These are phyloP conservation scores for Coemansia sp. DNA, from an alignment of 192 early-diverging fungal species.

Conservation along the genomic window DNA sequence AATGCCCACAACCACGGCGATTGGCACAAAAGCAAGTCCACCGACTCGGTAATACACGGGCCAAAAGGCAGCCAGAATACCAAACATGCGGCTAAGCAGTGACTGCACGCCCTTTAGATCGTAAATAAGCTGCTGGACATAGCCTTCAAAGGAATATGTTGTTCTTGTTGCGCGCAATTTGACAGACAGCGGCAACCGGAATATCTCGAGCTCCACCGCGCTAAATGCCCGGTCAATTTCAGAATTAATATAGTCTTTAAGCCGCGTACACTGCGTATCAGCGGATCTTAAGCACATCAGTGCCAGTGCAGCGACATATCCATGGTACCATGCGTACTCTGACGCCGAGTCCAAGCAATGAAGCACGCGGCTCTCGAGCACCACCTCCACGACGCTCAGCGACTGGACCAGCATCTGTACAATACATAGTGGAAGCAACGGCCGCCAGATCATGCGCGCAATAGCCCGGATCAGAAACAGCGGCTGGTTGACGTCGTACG, in stretches of 20 bases:
- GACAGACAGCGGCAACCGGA: slow-evolving; percentile 22
- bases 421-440: slow-evolving; percentile 34
- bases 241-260: neutral
- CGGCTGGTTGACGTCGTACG: slow-evolving; percentile 30
- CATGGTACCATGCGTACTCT: slow-evolving; percentile 25
- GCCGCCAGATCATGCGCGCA: slow-evolving; percentile 40
- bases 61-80: slow-evolving; percentile 4
- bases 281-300: neutral
- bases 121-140: neutral
- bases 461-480: slow-evolving; percentile 43
- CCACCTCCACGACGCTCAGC: neutral
- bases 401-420: slow-evolving; percentile 10
- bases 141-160: neutral
- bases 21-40: slow-evolving; percentile 22
- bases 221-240: slow-evolving; percentile 15
- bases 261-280: neutral
- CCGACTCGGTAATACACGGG: slow-evolving; percentile 25
- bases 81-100: neutral
- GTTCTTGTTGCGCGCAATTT: neutral
- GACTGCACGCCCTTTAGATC: neutral
- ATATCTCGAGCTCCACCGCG: slow-evolving; percentile 32
- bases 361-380: slow-evolving; percentile 15
- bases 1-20: neutral
- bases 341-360: slow-evolving; percentile 27
- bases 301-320: slow-evolving; percentile 6